Percentiles rank a stretch among this genome's conserved stretches.
Conservation (phyloP, 305 asterid species). For the Fraxinus sp. region DNA sequence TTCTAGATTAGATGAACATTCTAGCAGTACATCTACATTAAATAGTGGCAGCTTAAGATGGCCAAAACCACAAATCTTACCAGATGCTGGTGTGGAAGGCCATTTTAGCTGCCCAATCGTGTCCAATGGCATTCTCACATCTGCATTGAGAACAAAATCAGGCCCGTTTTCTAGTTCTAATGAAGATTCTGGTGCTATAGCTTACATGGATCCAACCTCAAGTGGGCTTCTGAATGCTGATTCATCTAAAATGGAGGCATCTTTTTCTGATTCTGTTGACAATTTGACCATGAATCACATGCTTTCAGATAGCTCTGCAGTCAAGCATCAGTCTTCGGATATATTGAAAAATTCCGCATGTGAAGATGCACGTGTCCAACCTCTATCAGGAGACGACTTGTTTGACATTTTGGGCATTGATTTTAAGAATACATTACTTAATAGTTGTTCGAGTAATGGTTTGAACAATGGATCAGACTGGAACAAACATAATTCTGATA, state of each 20-base stretch:
- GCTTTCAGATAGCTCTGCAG: constrained; percentile 11
- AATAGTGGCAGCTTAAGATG: constrained; percentile 12
- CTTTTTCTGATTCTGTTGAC: constrained; percentile 16
- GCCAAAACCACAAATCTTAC: constrained; percentile 20
- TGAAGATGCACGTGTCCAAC: constrained; percentile 31
- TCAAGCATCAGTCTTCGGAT: constrained; percentile 18
- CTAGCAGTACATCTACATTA: constrained; percentile 12
- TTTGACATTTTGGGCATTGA: constrained; percentile 84
- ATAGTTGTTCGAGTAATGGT: constrained; percentile 41
- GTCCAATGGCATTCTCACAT: neutral
- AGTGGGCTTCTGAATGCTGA: constrained; percentile 20
- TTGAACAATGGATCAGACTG: constrained; percentile 34
- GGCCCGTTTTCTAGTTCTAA: constrained; percentile 5
- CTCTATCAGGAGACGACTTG: constrained; percentile 61
- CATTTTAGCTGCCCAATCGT: neutral
- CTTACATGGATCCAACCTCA: constrained; percentile 11
- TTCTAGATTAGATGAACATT: constrained; percentile 18
- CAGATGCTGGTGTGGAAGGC: constrained; percentile 9
- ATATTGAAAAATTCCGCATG: constrained; percentile 19
- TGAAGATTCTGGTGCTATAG: constrained; percentile 4
- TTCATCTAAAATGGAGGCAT: constrained; percentile 21
- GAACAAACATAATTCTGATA: constrained; percentile 28
- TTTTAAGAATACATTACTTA: constrained; percentile 59
- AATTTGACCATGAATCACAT: constrained; percentile 2
- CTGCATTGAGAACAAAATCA: constrained; percentile 11